Percentiles rank a stretch among this genome's conserved stretches.
These are phyloP conservation scores for Hymenoscyphus salicellus DNA, from an alignment of 2,329 filamentous ascomycete species.

Conservation along the genomic window DNA sequence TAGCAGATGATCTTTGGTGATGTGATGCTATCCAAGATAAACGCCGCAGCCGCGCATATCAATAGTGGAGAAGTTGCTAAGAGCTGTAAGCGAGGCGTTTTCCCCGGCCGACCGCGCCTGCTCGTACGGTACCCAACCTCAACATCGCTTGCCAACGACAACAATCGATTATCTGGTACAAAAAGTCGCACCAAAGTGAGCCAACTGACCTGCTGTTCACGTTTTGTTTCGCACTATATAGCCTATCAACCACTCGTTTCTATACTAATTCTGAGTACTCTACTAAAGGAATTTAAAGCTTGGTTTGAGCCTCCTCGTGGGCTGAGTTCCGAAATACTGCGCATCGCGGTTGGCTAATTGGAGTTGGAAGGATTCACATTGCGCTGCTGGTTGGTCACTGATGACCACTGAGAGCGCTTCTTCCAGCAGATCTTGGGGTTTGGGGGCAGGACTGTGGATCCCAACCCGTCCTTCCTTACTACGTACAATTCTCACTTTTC, in stretches of 20 bases:
- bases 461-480: neutral
- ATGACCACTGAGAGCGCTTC: neutral
- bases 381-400: neutral
- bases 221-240: neutral
- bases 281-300: neutral
- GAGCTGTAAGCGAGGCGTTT: no score
- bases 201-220: neutral
- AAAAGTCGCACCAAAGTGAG: neutral
- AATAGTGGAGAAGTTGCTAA: neutral
- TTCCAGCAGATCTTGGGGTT: neutral
- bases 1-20: neutral
- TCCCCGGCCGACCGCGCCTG: no score
- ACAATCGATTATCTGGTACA: neutral
- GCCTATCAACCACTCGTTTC: neutral
- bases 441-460: neutral
- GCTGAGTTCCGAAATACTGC: neutral
- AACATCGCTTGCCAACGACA: no score
- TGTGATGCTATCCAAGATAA: neutral
- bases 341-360: neutral
- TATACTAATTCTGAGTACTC: neutral
- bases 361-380: neutral
- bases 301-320: neutral
- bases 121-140: no score
- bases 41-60: conserved; percentile 6
- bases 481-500: neutral